A percentile compares a stretch with the other conserved stretches of the same genome.
These are phyloP conservation scores for Juncus effusus DNA, from an alignment of 176 grass and related monocot genomes.

Conservation along the genomic window DNA sequence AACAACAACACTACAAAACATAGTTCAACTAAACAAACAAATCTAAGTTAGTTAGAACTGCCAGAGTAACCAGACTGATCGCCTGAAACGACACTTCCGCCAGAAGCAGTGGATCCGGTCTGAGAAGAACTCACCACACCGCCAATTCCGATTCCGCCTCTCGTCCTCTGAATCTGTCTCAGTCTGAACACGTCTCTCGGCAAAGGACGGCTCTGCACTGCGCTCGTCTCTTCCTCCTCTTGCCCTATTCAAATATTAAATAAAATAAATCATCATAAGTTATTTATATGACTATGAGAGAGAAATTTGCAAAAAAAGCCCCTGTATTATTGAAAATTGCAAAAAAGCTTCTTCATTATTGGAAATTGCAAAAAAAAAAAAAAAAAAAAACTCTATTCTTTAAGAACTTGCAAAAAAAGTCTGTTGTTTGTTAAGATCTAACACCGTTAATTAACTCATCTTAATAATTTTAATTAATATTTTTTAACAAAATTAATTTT, in stretches of 20 bases:
- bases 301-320: too few species aligned
- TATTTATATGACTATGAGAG: too few species aligned
- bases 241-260: conserved; percentile 41
- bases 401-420: too few species aligned
- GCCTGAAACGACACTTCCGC: conserved; percentile 75
- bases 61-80: conserved; percentile 72
- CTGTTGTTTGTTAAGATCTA: too few species aligned
- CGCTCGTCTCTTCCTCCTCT: conserved; percentile 63
- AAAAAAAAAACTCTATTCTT: too few species aligned
- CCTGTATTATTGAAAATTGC: too few species aligned
- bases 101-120: conserved; percentile 74
- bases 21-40: too few species aligned
- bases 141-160: not conserved
- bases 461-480: not conserved
- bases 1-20: too few species aligned
- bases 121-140: conserved; percentile 39
- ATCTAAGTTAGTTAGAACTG: conserved; percentile 44
- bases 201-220: conserved; percentile 48
- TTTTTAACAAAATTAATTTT: not conserved
- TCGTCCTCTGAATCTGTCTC: conserved; percentile 71
- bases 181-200: conserved; percentile 86
- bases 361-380: too few species aligned
- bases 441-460: too few species aligned
- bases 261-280: not conserved
- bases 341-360: too few species aligned